Percentiles rank a stretch among this genome's conserved stretches.
phyloP scores from a whole-genome alignment of 805 yeast species.

The Brettanomyces bruxellensis region DNA sequence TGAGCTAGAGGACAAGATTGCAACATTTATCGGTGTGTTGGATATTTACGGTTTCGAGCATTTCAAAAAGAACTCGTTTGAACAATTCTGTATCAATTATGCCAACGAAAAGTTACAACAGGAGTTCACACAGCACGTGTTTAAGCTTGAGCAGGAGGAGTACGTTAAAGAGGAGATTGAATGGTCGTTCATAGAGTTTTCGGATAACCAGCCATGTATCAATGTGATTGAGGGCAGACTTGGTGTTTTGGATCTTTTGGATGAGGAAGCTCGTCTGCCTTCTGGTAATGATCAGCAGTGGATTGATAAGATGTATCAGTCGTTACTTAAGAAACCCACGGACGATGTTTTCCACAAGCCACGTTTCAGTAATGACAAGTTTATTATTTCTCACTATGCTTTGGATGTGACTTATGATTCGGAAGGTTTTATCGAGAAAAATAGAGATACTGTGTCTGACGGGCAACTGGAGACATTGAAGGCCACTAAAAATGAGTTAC shows the following conservation, averaged over 20 bases:
- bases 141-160: conserved; percentile 94
- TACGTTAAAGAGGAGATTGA: conserved; percentile 86
- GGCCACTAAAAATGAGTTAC: conserved; percentile 55
- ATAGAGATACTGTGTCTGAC: conserved; percentile 95
- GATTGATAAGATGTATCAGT: conserved; percentile 82
- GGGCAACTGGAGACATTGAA: conserved; percentile 84
- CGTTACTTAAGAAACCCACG: conserved; percentile 71
- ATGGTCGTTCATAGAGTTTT: conserved; percentile 93
- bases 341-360: conserved; percentile 81
- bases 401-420: conserved; percentile 86
- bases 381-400: conserved; percentile 89
- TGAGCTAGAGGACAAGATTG: conserved; percentile 47
- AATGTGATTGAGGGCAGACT: conserved; percentile 80
- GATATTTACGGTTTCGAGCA: conserved; percentile 98
- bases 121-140: conserved; percentile 94
- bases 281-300: conserved; percentile 89
- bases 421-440: conserved; percentile 94
- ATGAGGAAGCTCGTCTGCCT: conserved; percentile 93
- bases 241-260: conserved; percentile 81
- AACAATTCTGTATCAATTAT: conserved; percentile 94
- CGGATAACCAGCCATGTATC: conserved; percentile 96
- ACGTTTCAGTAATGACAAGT: conserved; percentile 85
- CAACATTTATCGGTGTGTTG: conserved; percentile 85
- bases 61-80: conserved; percentile 88
- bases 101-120: conserved; percentile 96